Conservation (phyloP, 1,139 yeast species). For the Yamadazyma aaseri region DNA sequence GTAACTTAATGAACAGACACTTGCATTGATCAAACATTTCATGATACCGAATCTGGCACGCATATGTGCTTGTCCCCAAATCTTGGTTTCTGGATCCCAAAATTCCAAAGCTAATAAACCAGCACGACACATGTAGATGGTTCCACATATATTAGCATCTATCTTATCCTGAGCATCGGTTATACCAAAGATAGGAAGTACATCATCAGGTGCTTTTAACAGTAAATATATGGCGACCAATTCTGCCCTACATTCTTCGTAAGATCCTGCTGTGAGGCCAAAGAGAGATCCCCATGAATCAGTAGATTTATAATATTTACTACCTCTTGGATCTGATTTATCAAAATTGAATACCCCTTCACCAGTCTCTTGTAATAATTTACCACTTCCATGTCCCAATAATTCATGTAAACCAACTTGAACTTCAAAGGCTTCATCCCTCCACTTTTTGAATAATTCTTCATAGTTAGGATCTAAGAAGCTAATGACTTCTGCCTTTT, state of each 20-base stretch:
- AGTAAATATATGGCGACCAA: conserved; percentile 81
- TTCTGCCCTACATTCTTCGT: conserved; percentile 93
- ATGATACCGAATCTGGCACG: conserved; percentile 86
- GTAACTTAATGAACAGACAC: conserved; percentile 55
- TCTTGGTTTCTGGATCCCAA: conserved; percentile 77
- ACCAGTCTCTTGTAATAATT: conserved; percentile 62
- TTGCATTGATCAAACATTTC: conserved; percentile 71
- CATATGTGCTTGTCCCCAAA: conserved; percentile 98
- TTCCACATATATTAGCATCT: conserved; percentile 64
- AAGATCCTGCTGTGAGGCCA: conserved; percentile 79
- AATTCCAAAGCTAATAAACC: conserved; percentile 79
- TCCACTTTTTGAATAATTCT: conserved; percentile 63
- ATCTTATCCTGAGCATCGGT: conserved; percentile 54
- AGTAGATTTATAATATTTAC: conserved; percentile 70
- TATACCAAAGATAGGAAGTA: conserved; percentile 74
- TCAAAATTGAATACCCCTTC: conserved; percentile 75
- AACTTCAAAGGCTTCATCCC: conserved; percentile 83
- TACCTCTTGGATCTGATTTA: conserved; percentile 60
- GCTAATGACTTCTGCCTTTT: conserved; percentile 65
- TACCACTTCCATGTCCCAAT: conserved; percentile 92
- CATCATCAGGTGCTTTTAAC: conserved; percentile 55
- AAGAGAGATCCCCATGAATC: conserved; percentile 90
- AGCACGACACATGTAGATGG: conserved; percentile 82
- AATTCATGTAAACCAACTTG: conserved; percentile 92
- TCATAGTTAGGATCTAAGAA: conserved; percentile 56